phyloP scores from a whole-genome alignment of 176 grass and related monocot genomes.

The Elymus sibiricus region DNA sequence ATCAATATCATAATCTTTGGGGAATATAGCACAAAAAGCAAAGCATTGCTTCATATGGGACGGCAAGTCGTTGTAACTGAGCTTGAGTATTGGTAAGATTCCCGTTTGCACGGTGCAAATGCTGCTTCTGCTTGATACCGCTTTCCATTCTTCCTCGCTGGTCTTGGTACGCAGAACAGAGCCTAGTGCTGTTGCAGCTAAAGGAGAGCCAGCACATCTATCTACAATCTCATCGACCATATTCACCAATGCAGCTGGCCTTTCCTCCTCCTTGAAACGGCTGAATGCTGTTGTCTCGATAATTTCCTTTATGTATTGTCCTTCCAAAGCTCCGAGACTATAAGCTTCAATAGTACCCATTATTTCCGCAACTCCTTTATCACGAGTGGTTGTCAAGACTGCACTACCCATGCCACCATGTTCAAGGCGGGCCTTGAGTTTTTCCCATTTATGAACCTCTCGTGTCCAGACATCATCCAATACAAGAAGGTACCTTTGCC shows the following conservation, averaged over 20 bases:
- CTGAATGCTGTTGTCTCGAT: no score
- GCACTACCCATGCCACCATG: neutral
- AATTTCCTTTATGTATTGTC: no score
- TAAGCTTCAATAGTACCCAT: no score
- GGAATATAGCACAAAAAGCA: neutral
- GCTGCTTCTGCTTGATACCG: neutral
- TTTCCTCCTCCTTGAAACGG: no score
- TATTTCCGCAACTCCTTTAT: neutral
- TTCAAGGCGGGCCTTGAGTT: neutral
- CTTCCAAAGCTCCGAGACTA: no score
- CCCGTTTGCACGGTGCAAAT: neutral
- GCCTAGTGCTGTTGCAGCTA: constrained; percentile 8
- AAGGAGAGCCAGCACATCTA: neutral
- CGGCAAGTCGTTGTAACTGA: constrained; percentile 10
- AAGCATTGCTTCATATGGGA: neutral
- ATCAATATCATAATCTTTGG: neutral
- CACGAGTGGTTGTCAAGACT: neutral
- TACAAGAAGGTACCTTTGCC: neutral
- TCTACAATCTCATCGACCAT: neutral
- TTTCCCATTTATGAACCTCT: neutral
- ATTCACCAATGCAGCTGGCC: neutral
- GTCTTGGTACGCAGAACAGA: neutral
- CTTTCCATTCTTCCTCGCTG: neutral
- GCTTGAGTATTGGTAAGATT: neutral
- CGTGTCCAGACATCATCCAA: neutral